A percentile compares a stretch with the other conserved stretches of the same genome.
These are phyloP conservation scores for Daphne laureola DNA, from an alignment of 441 rosid genomes.

Conservation along the genomic window DNA sequence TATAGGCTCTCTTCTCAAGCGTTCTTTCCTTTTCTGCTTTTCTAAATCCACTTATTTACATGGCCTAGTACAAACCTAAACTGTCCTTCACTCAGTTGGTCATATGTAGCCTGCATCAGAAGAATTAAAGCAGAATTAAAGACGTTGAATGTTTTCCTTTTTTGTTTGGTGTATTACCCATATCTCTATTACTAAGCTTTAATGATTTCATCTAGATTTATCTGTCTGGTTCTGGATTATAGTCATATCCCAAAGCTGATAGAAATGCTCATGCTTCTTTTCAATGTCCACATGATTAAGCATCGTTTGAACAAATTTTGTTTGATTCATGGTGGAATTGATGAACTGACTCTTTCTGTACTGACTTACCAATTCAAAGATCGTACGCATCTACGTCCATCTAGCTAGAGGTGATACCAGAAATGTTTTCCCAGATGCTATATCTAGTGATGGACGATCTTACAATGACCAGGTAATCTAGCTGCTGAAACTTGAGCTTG, in stretches of 20 bases:
- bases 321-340: slow-evolving; percentile 2
- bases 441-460: slow-evolving; percentile 93
- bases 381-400: slow-evolving; percentile 83
- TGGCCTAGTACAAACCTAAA: too few relatives aligned
- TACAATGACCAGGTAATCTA: slow-evolving; percentile 79
- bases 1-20: slow-evolving; percentile 9
- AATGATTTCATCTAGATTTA: too few relatives aligned
- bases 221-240: too few relatives aligned
- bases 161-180: too few relatives aligned
- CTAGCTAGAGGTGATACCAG: slow-evolving; percentile 78
- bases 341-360: slow-evolving; percentile 5
- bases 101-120: too few relatives aligned
- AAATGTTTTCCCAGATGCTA: slow-evolving; percentile 81
- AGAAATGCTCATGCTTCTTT: too few relatives aligned
- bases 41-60: not conserved
- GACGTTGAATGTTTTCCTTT: too few relatives aligned
- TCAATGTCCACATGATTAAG: not conserved
- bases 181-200: too few relatives aligned
- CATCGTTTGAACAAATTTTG: not conserved
- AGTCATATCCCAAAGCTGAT: too few relatives aligned
- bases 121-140: too few relatives aligned
- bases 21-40: not conserved
- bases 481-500: slow-evolving; percentile 5
- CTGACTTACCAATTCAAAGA: slow-evolving; percentile 38
- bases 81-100: too few relatives aligned